phyloP scores from a whole-genome alignment of 1,139 yeast species.

The Kodamaea anthophila region DNA sequence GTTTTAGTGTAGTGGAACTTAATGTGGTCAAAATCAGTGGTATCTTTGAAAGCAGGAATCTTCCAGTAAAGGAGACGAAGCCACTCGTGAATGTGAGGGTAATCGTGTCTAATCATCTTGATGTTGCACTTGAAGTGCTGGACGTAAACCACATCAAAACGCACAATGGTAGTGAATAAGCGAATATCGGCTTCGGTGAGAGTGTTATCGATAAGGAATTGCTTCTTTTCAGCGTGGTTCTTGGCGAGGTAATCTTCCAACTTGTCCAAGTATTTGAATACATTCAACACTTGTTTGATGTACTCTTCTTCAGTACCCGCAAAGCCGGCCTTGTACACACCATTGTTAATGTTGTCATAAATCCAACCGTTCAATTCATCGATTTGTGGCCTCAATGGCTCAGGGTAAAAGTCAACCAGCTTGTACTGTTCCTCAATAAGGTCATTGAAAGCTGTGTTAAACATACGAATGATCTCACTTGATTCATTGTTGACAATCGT shows the following conservation, averaged over 20 bases:
- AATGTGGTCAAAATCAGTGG: constrained; percentile 86
- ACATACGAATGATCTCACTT: constrained; percentile 78
- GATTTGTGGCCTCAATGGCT: constrained; percentile 44
- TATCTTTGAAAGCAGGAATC: constrained; percentile 62
- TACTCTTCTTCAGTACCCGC: constrained; percentile 82
- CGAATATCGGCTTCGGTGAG: constrained; percentile 90
- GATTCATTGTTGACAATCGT: constrained; percentile 91
- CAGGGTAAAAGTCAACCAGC: constrained; percentile 61
- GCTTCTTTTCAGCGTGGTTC: constrained; percentile 25
- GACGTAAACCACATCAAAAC: constrained; percentile 88
- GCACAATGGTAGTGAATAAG: constrained; percentile 69
- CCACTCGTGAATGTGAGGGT: constrained; percentile 77
- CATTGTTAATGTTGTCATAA: constrained; percentile 82
- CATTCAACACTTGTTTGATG: constrained; percentile 58
- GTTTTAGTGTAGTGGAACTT: constrained; percentile 84
- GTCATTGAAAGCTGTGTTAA: constrained; percentile 62
- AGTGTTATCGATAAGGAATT: constrained; percentile 55
- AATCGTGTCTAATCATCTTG: constrained; percentile 73
- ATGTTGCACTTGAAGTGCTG: constrained; percentile 94
- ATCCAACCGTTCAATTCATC: constrained; percentile 82
- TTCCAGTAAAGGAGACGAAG: constrained; percentile 82
- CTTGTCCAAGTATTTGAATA: constrained; percentile 69
- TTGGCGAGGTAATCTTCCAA: constrained; percentile 61
- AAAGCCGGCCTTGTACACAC: constrained; percentile 91
- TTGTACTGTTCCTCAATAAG: constrained; percentile 34